Base-by-base conservation (phyloP, 805 yeast species). In the Starmera pachycereana region DNA sequence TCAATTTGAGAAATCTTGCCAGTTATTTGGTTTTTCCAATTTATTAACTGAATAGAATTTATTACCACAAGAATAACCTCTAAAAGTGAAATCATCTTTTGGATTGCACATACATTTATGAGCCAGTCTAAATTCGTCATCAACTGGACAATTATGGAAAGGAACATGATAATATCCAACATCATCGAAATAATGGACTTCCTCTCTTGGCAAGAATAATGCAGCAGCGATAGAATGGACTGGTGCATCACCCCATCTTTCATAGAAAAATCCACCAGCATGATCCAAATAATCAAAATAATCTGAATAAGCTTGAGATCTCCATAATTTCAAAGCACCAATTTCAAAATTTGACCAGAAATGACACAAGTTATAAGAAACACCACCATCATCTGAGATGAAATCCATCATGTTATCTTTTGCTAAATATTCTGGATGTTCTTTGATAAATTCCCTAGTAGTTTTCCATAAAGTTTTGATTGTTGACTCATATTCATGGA, bases 211-310 rank as follows among this genome's bases (percentile, higher is more conserved):
- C 38, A 79, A 58, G 54, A 82, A 72, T 37, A 81, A 57, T 1
- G 87, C 58, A 8, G 81, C 83, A 19, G 84, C 92, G 40, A 85
- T 72, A 1, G 94, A 76, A 61, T 84, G 94, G 10, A 85, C 75
- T 11, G 95, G 95, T 2, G 95, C 95, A 61, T 86, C 96, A 35
- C 96, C 95, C 95, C 95, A 86, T 50, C 96, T 69, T 63, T 85
- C 92, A 56, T 83, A 82, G 60, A 75, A 84, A 61, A 84, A 84
- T 1, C 94, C 95, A 47, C 94, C 94, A 2, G 73, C 58, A 42
- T 63, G 49, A 57, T 84, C 95, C 40, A 84, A 65, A 56, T 61
- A 64, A 13, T 81, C 68, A 54, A 83, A 83, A 61, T 74, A 82
- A 5, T 68, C 65, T 30, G 68, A 61, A 58, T 81, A 83, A n/a